A percentile compares a stretch with the other conserved stretches of the same genome.
phyloP scores from a whole-genome alignment of 208 protist genomes.

The Trypanosoma lewisi region DNA sequence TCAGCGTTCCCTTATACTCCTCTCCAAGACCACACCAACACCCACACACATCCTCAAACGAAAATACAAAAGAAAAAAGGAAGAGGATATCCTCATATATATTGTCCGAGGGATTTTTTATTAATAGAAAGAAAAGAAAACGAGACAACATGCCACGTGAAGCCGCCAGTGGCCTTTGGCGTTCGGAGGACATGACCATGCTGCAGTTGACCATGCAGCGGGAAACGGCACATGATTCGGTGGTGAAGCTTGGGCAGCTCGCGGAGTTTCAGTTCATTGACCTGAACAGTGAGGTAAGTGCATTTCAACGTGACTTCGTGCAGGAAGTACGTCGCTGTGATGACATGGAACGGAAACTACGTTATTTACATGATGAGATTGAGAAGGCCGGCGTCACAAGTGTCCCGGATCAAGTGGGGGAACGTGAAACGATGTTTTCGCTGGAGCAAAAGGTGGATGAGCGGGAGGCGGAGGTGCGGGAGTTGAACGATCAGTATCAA shows the following conservation, averaged over 20 bases:
- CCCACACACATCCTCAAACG: too few relatives aligned
- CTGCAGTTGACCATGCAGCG: constrained; percentile 96
- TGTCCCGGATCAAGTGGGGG: constrained; percentile 35
- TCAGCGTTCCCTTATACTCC: too few relatives aligned
- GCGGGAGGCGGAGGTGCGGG: constrained; percentile 86
- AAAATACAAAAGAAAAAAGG: too few relatives aligned
- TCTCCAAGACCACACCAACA: too few relatives aligned
- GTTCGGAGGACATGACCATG: constrained; percentile 97
- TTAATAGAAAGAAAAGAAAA: background rate
- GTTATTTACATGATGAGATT: constrained; percentile 93
- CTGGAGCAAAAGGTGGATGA: constrained; percentile 92
- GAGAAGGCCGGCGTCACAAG: constrained; percentile 60
- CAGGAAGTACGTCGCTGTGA: constrained; percentile 96
- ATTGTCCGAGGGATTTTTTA: background rate
- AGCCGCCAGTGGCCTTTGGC: constrained; percentile 89
- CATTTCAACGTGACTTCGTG: constrained; percentile 97
- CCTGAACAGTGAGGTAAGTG: constrained; percentile 91
- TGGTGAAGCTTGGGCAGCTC: constrained; percentile 95
- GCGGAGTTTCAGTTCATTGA: constrained; percentile 96
- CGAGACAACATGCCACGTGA: constrained; percentile 57
- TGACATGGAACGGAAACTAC: constrained; percentile 96
- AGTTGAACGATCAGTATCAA: constrained; percentile 90
- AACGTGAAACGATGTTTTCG: constrained; percentile 79
- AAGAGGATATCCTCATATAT: too few relatives aligned
- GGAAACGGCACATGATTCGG: constrained; percentile 95